Evolutionary conservation across 2,329 filamentous ascomycete species (phyloP), one percentile per base, ranked within the genome.

Genomic region (Penicillium sp.): DNA sequence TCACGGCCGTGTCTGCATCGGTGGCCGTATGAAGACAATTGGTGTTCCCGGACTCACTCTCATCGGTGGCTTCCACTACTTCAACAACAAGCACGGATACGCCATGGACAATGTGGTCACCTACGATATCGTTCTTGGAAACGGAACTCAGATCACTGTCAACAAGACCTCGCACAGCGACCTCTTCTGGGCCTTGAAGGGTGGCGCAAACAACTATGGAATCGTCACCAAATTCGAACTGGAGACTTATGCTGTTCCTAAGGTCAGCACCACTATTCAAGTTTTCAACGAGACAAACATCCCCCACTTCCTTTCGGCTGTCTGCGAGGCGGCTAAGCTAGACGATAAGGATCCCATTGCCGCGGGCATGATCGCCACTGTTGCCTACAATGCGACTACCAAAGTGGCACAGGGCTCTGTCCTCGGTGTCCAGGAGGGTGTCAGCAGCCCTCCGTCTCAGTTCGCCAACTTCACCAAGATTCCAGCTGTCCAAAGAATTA

Each of bases 131-230:
- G 67, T 74, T 15, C 66, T 73, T 2, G 70, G 68, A 1, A 67
- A 72, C 38, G 71, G 70, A 0, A 64, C 59, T 8, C 65, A 71
- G 25, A 59, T 74, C 19, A 65, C 53, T 3, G 72, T 66, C 3
- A 69, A 53, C 4, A 49, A 59, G 4, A 60, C 49, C 1, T 43
- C 64, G 9, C 54, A 73, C 49, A 35, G 55, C 0, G 72, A 75
- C 53, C 63, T 76, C 8, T 75, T 73, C 65, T 74, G 72, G 71
- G 70, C 73, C 0, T 57, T 76, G 9, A 73, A 74, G 43, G 73
- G 73, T 3, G 72, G 70, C 5, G 72, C 63, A 9, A 73, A 71
- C 47, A 70, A 67, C 39, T 75, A 70, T 45, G 73, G 70, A 2
- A 65, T 75, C 17, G 70, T 76, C 10, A 75, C 72, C 0, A 61